Conservation (phyloP, 345 rosid genomes). For the Boechera stricta region DNA sequence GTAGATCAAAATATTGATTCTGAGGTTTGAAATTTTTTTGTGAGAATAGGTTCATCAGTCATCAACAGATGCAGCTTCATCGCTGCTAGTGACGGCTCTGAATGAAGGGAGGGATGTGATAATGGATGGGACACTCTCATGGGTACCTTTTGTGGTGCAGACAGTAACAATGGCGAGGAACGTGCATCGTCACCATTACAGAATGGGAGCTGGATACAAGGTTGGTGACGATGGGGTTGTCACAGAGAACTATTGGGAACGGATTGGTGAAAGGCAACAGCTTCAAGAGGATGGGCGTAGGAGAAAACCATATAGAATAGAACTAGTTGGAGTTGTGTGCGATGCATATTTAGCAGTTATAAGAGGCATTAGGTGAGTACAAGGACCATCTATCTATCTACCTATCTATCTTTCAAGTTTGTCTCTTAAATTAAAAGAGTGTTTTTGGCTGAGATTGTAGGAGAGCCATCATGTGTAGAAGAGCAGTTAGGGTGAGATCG, state of each 20-base stretch:
- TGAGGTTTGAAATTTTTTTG: not conserved
- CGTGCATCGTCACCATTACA: slow-evolving; percentile 79
- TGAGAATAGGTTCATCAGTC: slow-evolving; percentile 86
- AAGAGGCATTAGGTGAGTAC: slow-evolving; percentile 83
- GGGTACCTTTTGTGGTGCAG: slow-evolving; percentile 90
- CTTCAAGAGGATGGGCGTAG: slow-evolving; percentile 52
- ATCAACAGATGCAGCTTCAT: slow-evolving; percentile 93
- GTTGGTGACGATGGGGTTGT: slow-evolving; percentile 62
- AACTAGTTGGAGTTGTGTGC: slow-evolving; percentile 89
- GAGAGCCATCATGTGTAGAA: slow-evolving; percentile 87
- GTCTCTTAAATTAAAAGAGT: slow-evolving; percentile 1
- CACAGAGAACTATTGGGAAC: slow-evolving; percentile 89
- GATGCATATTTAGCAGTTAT: slow-evolving; percentile 92
- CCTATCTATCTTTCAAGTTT: not conserved
- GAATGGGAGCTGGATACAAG: slow-evolving; percentile 89
- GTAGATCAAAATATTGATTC: not conserved
- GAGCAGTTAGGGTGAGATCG: slow-evolving; percentile 90
- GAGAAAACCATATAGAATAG: slow-evolving; percentile 92
- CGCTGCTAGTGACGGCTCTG: slow-evolving; percentile 86
- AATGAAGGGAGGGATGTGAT: slow-evolving; percentile 95
- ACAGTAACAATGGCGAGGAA: slow-evolving; percentile 88
- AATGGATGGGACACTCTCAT: slow-evolving; percentile 94
- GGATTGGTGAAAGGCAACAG: slow-evolving; percentile 62
- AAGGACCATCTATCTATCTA: not conserved
- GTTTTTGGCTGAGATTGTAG: slow-evolving; percentile 50